phyloP scores from a whole-genome alignment of 2,329 filamentous ascomycete genomes.

The Periconia sp. region DNA sequence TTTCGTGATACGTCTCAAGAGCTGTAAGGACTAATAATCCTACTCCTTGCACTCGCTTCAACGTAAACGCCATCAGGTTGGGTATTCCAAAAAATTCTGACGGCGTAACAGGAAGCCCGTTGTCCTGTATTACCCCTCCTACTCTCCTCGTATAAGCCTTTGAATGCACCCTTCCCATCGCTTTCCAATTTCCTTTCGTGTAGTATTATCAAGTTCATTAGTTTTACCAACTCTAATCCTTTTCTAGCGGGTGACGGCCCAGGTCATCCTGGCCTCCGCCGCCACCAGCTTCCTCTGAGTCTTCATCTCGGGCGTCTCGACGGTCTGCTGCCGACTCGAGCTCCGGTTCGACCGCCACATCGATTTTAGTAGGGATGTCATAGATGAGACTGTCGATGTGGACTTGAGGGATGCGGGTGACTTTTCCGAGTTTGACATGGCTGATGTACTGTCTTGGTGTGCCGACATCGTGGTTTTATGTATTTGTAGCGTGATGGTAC shows the following conservation, averaged over 20 bases:
- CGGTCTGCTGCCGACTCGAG: slow-evolving; percentile 1
- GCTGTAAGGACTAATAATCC: no score
- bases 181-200: neutral
- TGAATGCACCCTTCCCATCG: neutral
- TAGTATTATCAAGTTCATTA: neutral
- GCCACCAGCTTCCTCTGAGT: slow-evolving; percentile 13
- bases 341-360: slow-evolving; percentile 21
- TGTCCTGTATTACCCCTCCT: no score
- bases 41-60: no score
- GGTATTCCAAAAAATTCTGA: no score
- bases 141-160: no score
- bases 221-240: neutral
- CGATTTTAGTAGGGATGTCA: slow-evolving; percentile 28
- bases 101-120: no score
- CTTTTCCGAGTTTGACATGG: no score
- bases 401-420: slow-evolving; percentile 30
- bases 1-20: no score
- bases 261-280: slow-evolving; percentile 24
- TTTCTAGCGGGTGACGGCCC: slow-evolving; percentile 9
- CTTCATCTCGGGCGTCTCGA: slow-evolving; percentile 14
- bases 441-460: no score
- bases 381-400: slow-evolving; percentile 31
- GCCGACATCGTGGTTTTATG: no score
- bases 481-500: no score
- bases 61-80: no score